Evolutionary conservation across 257 asterid species (phyloP).

Genomic region (Solanum pennellii): DNA sequence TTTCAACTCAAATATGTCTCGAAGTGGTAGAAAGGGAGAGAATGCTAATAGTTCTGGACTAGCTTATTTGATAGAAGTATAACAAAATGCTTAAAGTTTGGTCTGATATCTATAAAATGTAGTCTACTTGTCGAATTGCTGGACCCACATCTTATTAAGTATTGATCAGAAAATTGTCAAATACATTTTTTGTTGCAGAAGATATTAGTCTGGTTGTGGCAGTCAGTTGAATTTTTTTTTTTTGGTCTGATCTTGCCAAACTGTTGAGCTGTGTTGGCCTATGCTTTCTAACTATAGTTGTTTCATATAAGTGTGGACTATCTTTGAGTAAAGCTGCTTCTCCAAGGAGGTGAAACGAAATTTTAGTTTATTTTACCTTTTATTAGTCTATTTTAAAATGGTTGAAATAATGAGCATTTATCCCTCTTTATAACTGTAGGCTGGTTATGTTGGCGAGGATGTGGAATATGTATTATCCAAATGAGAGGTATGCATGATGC

Average conservation of each 20-base stretch:
- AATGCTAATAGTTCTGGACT: not conserved
- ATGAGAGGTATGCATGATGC: constrained; percentile 36
- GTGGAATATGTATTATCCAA: constrained; percentile 72
- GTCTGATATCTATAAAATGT: not conserved
- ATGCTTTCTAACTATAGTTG: not conserved
- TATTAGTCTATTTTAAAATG: too few relatives aligned
- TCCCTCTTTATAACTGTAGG: constrained; percentile 32
- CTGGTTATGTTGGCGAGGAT: constrained; percentile 93
- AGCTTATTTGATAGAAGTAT: not conserved
- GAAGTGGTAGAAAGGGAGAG: not conserved
- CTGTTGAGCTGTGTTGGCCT: not conserved
- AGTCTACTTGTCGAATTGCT: not conserved
- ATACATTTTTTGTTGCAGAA: not conserved
- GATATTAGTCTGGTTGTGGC: not conserved
- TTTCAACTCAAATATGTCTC: not conserved
- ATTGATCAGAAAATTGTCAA: not conserved
- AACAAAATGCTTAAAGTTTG: not conserved
- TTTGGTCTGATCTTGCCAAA: not conserved
- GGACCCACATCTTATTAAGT: not conserved
- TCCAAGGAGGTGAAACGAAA: not conserved
- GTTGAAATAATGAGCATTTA: not conserved
- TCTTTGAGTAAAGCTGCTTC: too few relatives aligned
- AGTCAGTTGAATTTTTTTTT: not conserved
- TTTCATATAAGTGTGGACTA: too few relatives aligned
- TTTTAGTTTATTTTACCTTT: not conserved